These are phyloP conservation scores for Alternaria consortialis DNA, from an alignment of 2,329 filamentous ascomycete species.

Conservation along the genomic window DNA sequence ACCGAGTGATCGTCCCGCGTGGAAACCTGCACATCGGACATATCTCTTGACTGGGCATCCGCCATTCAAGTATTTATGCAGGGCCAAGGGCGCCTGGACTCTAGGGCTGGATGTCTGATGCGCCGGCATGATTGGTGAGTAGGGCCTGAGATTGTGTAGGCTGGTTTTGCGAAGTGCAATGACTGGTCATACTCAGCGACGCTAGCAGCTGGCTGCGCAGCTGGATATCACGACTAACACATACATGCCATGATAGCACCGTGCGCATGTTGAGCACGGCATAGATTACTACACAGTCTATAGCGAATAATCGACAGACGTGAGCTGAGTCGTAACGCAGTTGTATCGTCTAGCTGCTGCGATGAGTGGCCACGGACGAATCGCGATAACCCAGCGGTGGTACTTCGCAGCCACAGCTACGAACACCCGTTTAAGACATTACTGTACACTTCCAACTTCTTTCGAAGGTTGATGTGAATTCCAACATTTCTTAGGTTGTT, in stretches of 20 bases:
- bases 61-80: background rate
- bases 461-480: background rate
- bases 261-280: background rate
- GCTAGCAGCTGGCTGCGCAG: background rate
- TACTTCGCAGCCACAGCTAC: background rate
- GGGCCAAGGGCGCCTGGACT: background rate
- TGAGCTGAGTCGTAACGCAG: background rate
- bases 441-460: background rate
- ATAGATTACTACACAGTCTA: no score
- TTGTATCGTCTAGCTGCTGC: no score
- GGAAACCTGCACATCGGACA: conserved; percentile 17
- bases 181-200: background rate
- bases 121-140: background rate
- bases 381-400: background rate
- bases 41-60: conserved; percentile 3
- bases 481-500: background rate
- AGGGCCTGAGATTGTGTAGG: background rate
- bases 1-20: conserved; percentile 28
- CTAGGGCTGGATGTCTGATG: background rate
- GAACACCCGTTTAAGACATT: background rate
- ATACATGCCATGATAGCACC: background rate
- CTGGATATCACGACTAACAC: background rate
- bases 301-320: background rate
- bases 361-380: background rate
- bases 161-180: background rate